Conservation (phyloP, 768 basidiomycete species). For the Psilocybe cubensis region DNA sequence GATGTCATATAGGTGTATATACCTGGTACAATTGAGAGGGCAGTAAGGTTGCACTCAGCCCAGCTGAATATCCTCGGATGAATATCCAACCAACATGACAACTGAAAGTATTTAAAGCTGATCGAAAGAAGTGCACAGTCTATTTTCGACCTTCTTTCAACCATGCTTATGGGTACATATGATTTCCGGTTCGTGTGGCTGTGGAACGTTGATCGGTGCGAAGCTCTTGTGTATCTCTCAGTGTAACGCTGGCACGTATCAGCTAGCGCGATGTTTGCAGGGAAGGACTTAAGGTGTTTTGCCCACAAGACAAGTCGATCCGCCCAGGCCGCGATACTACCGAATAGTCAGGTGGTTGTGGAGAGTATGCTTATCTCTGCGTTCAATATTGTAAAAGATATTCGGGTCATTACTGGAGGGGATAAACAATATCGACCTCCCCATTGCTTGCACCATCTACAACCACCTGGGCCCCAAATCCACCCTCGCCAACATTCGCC, state of each 20-base stretch:
- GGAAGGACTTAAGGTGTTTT: no score
- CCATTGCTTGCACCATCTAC: slow-evolving; percentile 3
- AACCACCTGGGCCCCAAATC: slow-evolving; percentile 3
- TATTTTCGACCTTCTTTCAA: background rate
- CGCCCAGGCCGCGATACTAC: no score
- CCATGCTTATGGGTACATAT: background rate
- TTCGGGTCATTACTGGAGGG: background rate
- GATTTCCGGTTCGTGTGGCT: background rate
- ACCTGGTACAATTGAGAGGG: background rate
- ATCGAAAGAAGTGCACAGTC: background rate
- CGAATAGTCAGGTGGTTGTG: no score
- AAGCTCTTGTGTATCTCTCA: no score
- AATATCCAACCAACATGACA: no score
- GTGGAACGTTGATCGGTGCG: background rate
- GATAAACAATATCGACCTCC: slow-evolving; percentile 11
- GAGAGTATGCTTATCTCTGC: no score
- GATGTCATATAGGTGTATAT: no score
- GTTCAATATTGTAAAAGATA: no score
- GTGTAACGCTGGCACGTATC: no score
- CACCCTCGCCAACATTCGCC: background rate
- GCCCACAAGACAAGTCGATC: no score
- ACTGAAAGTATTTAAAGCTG: background rate
- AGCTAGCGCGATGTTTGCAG: no score
- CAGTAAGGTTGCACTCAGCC: no score
- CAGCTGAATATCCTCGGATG: background rate